A percentile compares a stretch with the other conserved stretches of the same genome.
phyloP scores from a whole-genome alignment of 2,329 filamentous ascomycete genomes.

The Cercospora sp. region DNA sequence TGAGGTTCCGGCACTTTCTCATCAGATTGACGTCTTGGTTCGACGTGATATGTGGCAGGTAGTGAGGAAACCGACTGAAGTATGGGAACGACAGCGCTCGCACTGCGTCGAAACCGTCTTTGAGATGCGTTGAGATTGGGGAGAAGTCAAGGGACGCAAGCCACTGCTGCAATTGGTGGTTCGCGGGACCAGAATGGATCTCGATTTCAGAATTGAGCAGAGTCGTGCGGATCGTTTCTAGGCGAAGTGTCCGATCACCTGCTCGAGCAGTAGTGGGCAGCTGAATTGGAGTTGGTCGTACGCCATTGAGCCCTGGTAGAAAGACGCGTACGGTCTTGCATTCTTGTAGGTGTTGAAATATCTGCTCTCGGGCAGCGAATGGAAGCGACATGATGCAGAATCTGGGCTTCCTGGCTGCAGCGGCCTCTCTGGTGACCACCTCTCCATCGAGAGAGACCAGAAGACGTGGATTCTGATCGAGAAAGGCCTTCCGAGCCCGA shows the following conservation, averaged over 20 bases:
- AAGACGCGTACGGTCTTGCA: neutral
- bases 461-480: too few relatives aligned
- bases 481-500: too few relatives aligned
- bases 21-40: conserved; percentile 25
- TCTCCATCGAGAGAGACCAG: too few relatives aligned
- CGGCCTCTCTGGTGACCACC: too few relatives aligned
- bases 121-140: neutral
- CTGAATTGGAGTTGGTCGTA: neutral
- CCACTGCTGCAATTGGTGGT: too few relatives aligned
- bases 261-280: neutral
- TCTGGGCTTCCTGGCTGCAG: too few relatives aligned
- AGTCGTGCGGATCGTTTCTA: neutral
- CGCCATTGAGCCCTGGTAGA: neutral
- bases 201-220: too few relatives aligned
- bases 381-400: too few relatives aligned
- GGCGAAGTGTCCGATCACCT: neutral
- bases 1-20: neutral
- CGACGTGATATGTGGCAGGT: neutral
- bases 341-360: neutral
- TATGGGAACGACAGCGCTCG: neutral
- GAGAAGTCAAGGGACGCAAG: neutral
- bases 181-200: too few relatives aligned
- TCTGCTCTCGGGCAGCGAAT: neutral
- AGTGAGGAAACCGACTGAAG: neutral
- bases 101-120: neutral